phyloP scores from a whole-genome alignment of 1,139 yeast genomes.

The Yamadazyma buinensis region DNA sequence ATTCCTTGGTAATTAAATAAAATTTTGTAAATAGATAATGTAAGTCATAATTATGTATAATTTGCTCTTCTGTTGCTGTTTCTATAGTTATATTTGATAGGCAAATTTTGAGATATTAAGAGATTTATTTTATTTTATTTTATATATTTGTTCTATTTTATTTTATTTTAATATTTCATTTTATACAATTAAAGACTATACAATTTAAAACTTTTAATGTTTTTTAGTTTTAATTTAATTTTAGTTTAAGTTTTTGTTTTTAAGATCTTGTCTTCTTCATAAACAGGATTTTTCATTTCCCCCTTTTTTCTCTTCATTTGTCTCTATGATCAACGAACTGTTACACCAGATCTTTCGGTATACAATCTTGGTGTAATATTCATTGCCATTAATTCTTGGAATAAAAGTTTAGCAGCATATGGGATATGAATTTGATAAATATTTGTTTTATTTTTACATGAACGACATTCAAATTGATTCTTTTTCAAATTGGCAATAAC shows the following conservation, averaged over 20 bases:
- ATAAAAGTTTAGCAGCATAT: constrained; percentile 91
- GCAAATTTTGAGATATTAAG: too few relatives aligned
- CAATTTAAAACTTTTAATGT: constrained; percentile 1
- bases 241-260: neutral
- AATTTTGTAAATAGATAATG: too few relatives aligned
- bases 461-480: constrained; percentile 96
- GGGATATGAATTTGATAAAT: constrained; percentile 97
- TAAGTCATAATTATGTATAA: neutral
- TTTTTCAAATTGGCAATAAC: constrained; percentile 96
- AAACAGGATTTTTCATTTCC: too few relatives aligned
- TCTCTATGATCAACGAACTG: constrained; percentile 41
- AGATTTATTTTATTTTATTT: too few relatives aligned
- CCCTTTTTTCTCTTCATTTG: neutral
- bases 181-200: constrained; percentile 1
- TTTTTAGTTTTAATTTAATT: too few relatives aligned
- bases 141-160: too few relatives aligned
- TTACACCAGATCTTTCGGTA: constrained; percentile 55
- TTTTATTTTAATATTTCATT: constrained; percentile 5
- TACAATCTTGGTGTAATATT: constrained; percentile 86
- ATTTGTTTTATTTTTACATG: constrained; percentile 97
- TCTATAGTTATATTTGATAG: too few relatives aligned
- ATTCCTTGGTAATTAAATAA: constrained; percentile 24
- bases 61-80: constrained; percentile 4
- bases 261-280: neutral
- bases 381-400: constrained; percentile 99